Percentiles rank a stretch among this genome's conserved stretches.
phyloP scores from a whole-genome alignment of 768 basidiomycete genomes.

The Psilocybe subaeruginosa region DNA sequence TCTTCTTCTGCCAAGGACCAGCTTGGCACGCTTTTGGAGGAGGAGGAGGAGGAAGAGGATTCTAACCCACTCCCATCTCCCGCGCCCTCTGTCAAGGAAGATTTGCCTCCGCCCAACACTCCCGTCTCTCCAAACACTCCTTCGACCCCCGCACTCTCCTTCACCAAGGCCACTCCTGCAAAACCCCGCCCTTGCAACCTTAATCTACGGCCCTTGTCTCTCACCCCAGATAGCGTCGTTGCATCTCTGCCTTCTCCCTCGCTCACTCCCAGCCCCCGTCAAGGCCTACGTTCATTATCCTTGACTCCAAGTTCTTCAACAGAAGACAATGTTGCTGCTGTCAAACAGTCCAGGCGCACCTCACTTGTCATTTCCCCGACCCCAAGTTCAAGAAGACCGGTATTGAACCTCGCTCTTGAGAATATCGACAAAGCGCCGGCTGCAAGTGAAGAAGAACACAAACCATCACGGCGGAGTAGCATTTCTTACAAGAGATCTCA shows the following conservation, averaged over 20 bases:
- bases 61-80: conserved; percentile 23
- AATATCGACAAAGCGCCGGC: conserved; percentile 27
- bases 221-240: conserved; percentile 52
- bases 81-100: conserved; percentile 28
- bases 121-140: conserved; percentile 29
- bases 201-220: conserved; percentile 72
- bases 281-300: conserved; percentile 56
- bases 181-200: conserved; percentile 70
- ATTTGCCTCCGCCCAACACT: conserved; percentile 23
- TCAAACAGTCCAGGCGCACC: conserved; percentile 30
- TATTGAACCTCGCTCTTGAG: conserved; percentile 40
- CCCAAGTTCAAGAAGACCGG: conserved; percentile 34
- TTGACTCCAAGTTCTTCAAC: conserved; percentile 35
- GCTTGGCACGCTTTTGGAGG: conserved; percentile 79
- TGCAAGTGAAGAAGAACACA: conserved; percentile 32
- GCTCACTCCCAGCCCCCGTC: conserved; percentile 50
- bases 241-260: conserved; percentile 55
- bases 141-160: conserved; percentile 30
- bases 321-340: conserved; percentile 31
- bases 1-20: conserved; percentile 74
- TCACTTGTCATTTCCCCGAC: conserved; percentile 37
- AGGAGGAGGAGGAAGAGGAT: conserved; percentile 88
- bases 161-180: conserved; percentile 38
- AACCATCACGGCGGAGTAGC: conserved; percentile 60
- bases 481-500: conserved; percentile 71